Evolutionary conservation across 2,329 filamentous ascomycete genomes (phyloP).

Genomic region (Monosporascus cannonballus): DNA sequence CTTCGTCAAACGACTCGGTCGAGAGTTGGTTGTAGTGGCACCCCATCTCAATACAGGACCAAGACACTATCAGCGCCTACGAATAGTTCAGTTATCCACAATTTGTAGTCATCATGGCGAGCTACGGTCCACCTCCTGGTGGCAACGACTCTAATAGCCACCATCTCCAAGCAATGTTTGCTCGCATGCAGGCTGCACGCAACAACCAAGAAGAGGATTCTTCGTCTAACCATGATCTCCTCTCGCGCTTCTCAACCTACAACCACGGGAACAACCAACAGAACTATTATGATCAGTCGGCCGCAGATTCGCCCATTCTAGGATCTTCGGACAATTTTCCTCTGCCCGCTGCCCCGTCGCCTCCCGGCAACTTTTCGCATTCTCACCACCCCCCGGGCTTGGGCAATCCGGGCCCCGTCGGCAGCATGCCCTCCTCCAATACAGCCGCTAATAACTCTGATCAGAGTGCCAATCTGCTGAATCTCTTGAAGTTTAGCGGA

Average conservation of each 20-base stretch:
- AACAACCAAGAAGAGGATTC: conserved; percentile 19
- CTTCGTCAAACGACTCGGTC: not conserved
- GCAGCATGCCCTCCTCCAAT: conserved; percentile 31
- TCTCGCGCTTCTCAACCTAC: conserved; percentile 25
- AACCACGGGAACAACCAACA: conserved; percentile 23
- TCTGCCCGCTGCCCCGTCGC: conserved; percentile 41
- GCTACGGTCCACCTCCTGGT: conserved; percentile 25
- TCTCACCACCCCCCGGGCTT: conserved; percentile 33
- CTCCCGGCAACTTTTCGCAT: conserved; percentile 31
- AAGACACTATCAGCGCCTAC: not conserved
- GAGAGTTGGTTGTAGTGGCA: not conserved
- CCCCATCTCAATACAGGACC: not conserved
- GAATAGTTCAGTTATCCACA: conserved; percentile 1
- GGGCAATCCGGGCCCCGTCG: conserved; percentile 45
- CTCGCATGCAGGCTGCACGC: conserved; percentile 26
- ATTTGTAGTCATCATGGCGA: conserved; percentile 24
- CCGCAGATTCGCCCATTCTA: conserved; percentile 20
- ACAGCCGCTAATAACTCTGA: conserved; percentile 27
- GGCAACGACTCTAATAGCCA: conserved; percentile 27
- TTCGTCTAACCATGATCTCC: conserved; percentile 23
- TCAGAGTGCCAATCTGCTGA: conserved; percentile 51
- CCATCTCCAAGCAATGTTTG: conserved; percentile 35
- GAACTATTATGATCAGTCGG: conserved; percentile 22
- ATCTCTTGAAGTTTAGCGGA: conserved; percentile 54
- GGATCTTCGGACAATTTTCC: conserved; percentile 26